Percentiles rank a stretch among this genome's conserved stretches.
These are phyloP conservation scores for Apiospora saccharicola DNA, from an alignment of 2,329 filamentous ascomycete genomes.

Conservation along the genomic window DNA sequence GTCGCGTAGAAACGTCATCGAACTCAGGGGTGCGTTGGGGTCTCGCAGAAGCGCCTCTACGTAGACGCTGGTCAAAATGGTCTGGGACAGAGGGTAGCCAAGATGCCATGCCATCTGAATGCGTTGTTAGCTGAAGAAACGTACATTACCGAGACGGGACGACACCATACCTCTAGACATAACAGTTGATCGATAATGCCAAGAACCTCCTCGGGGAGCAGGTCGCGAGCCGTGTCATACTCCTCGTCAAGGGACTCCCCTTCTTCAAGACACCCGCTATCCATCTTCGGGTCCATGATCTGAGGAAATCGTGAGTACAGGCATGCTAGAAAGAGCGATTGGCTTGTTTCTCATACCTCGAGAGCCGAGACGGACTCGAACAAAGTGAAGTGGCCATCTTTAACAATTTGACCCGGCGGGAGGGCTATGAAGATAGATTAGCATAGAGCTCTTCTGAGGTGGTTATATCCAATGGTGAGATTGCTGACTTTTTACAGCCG, in stretches of 20 bases:
- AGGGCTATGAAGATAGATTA: slow-evolving; percentile 62
- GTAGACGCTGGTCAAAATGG: slow-evolving; percentile 90
- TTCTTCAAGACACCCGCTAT: slow-evolving; percentile 83
- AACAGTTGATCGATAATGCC: slow-evolving; percentile 95
- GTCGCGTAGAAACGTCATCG: slow-evolving; percentile 65
- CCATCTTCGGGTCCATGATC: slow-evolving; percentile 99
- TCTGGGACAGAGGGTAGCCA: slow-evolving; percentile 95
- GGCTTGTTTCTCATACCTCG: slow-evolving; percentile 56
- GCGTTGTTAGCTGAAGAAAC: neutral
- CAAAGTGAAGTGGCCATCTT: slow-evolving; percentile 92
- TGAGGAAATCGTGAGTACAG: slow-evolving; percentile 47
- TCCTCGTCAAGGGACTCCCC: slow-evolving; percentile 85
- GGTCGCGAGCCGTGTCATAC: slow-evolving; percentile 73
- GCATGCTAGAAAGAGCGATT: neutral
- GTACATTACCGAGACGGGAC: neutral
- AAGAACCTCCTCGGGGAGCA: slow-evolving; percentile 81
- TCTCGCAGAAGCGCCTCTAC: slow-evolving; percentile 84
- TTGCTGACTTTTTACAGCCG: slow-evolving; percentile 60
- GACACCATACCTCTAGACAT: slow-evolving; percentile 75
- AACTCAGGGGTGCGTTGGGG: slow-evolving; percentile 66
- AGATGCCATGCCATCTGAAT: slow-evolving; percentile 91
- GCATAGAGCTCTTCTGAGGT: neutral
- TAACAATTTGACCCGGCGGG: slow-evolving; percentile 81
- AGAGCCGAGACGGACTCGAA: slow-evolving; percentile 92
- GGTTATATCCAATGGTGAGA: neutral